phyloP scores from a whole-genome alignment of 306 rosid genomes.

The Inga oerstediana region DNA sequence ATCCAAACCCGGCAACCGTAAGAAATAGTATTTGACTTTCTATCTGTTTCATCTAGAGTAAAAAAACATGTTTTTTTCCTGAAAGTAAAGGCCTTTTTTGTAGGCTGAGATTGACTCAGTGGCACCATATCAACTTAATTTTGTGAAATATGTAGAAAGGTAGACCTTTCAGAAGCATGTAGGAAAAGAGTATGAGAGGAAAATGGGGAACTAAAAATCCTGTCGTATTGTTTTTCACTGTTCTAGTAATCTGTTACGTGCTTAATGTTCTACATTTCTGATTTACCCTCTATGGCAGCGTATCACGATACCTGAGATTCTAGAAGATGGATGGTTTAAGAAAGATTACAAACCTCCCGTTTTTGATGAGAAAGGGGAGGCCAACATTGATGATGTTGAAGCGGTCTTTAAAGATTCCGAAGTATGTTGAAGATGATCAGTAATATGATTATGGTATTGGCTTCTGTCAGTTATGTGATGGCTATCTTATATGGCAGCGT shows the following conservation, averaged over 20 bases:
- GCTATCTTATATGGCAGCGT: slow-evolving; percentile 13
- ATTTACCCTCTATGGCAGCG: slow-evolving; percentile 70
- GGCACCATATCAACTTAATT: slow-evolving; percentile 19
- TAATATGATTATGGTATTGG: slow-evolving; percentile 7
- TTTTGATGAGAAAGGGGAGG: slow-evolving; percentile 75
- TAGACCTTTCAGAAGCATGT: slow-evolving; percentile 9
- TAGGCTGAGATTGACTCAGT: background rate
- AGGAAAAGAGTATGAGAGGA: background rate
- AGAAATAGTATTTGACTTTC: slow-evolving; percentile 37
- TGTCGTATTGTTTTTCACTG: background rate
- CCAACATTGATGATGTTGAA: slow-evolving; percentile 91
- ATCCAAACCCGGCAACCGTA: slow-evolving; percentile 92
- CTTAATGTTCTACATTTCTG: slow-evolving; percentile 20
- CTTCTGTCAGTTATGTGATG: slow-evolving; percentile 23
- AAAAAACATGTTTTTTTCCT: background rate
- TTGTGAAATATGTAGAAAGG: slow-evolving; percentile 2
- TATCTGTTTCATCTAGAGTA: slow-evolving; percentile 13
- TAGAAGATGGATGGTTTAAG: slow-evolving; percentile 94
- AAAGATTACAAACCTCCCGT: slow-evolving; percentile 77
- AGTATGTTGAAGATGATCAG: slow-evolving; percentile 55
- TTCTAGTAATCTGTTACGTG: slow-evolving; percentile 4
- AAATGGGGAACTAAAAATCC: background rate
- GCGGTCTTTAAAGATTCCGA: slow-evolving; percentile 95
- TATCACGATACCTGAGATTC: slow-evolving; percentile 72
- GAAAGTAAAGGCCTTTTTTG: slow-evolving; percentile 17